Evolutionary conservation across 2,329 filamentous ascomycete genomes (phyloP).

Genomic region (Sclerotinia borealis): DNA sequence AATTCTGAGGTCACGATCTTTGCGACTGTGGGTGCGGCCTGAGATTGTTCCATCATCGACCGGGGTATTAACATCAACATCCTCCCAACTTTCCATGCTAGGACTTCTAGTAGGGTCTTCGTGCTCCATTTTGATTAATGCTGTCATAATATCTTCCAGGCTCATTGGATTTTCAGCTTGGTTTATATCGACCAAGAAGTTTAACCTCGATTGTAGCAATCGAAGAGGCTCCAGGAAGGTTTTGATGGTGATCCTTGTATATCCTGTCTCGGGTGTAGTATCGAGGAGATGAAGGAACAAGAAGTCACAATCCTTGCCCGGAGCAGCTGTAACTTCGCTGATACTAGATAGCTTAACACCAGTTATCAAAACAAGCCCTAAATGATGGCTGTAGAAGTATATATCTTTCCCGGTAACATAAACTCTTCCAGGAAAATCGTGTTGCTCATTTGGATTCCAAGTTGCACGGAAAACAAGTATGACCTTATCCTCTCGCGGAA

Average conservation of each 20-base stretch:
- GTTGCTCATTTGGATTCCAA: slow-evolving; percentile 69
- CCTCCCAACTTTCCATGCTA: slow-evolving; percentile 87
- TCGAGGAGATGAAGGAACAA: slow-evolving; percentile 68
- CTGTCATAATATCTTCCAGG: slow-evolving; percentile 63
- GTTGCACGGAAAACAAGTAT: slow-evolving; percentile 89
- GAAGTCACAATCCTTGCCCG: slow-evolving; percentile 88
- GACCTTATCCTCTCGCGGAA: slow-evolving; percentile 70
- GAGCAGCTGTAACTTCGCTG: slow-evolving; percentile 81
- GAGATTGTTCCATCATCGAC: slow-evolving; percentile 50
- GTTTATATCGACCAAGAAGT: slow-evolving; percentile 76
- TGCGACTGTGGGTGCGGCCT: slow-evolving; percentile 34
- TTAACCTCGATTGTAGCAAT: slow-evolving; percentile 75
- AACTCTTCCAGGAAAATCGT: slow-evolving; percentile 75
- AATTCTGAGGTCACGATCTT: slow-evolving; percentile 46
- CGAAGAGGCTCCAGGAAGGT: slow-evolving; percentile 84
- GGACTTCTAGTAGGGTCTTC: slow-evolving; percentile 56
- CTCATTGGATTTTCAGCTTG: slow-evolving; percentile 64
- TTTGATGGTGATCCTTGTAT: slow-evolving; percentile 69
- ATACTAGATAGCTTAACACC: slow-evolving; percentile 68
- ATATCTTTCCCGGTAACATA: slow-evolving; percentile 84
- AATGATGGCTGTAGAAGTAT: slow-evolving; percentile 94
- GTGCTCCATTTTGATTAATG: slow-evolving; percentile 68
- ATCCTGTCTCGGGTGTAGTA: slow-evolving; percentile 20
- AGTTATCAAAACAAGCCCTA: slow-evolving; percentile 83
- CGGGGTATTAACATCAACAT: slow-evolving; percentile 57